These are phyloP conservation scores for Phytophthora pseudosyringae DNA, from an alignment of 352 stramenopile genomes.

Conservation along the genomic window DNA sequence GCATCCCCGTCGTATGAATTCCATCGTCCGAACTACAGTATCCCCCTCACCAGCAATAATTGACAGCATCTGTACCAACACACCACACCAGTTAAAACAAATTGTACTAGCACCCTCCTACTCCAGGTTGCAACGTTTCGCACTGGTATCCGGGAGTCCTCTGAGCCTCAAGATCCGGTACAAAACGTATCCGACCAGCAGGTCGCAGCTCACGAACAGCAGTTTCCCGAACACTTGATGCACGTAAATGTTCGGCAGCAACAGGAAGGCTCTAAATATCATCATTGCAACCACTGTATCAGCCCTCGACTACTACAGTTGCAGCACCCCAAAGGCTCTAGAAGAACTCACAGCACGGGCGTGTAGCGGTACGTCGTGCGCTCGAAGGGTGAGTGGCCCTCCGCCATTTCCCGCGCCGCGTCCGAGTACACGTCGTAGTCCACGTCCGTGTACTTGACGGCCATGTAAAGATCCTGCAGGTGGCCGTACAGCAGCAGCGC, in stretches of 20 bases:
- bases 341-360: conserved; percentile 89
- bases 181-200: conserved; percentile 92
- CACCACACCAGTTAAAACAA: conserved; percentile 1
- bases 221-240: conserved; percentile 93
- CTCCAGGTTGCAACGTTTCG: background rate
- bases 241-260: conserved; percentile 81
- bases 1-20: background rate
- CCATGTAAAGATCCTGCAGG: conserved; percentile 77
- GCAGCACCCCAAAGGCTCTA: background rate
- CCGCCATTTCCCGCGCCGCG: conserved; percentile 91
- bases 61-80: conserved; percentile 49
- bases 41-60: conserved; percentile 58
- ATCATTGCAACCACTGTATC: conserved; percentile 5
- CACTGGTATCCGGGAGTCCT: conserved; percentile 63
- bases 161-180: conserved; percentile 82
- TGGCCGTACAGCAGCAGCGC: conserved; percentile 75
- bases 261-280: conserved; percentile 58
- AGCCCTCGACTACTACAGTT: conserved; percentile 5
- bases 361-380: conserved; percentile 99
- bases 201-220: conserved; percentile 96
- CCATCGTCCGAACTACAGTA: background rate
- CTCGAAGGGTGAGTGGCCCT: conserved; percentile 93
- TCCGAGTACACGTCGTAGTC: conserved; percentile 99
- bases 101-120: background rate
- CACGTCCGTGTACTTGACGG: conserved; percentile 98